Percentiles rank a stretch among this genome's conserved stretches.
These are phyloP conservation scores for Citrus cavaleriei DNA, from an alignment of 345 rosid genomes.

Conservation along the genomic window DNA sequence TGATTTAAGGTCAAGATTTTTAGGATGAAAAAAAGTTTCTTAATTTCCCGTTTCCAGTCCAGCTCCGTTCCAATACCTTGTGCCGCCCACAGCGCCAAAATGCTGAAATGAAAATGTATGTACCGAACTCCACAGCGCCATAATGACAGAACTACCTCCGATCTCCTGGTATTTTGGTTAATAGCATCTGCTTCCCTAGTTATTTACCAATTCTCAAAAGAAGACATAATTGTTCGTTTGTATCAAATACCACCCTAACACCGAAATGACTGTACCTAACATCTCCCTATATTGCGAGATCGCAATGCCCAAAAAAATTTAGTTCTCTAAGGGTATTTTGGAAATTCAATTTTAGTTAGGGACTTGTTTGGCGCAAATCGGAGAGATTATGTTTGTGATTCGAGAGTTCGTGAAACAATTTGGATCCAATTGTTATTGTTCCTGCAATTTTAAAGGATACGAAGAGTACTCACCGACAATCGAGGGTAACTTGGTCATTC, in stretches of 20 bases:
- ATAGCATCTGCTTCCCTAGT: background rate
- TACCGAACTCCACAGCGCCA: rapidly evolving
- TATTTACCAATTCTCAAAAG: background rate
- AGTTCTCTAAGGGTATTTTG: background rate
- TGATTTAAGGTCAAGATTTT: too few species aligned
- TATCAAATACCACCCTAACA: background rate
- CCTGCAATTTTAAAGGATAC: background rate
- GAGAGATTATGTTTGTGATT: background rate
- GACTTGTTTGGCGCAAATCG: background rate
- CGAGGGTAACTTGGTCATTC: background rate
- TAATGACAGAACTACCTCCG: background rate
- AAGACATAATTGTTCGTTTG: background rate
- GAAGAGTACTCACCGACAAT: background rate
- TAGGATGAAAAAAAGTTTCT: too few species aligned
- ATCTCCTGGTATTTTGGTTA: background rate
- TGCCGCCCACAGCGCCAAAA: too few species aligned
- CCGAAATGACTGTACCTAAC: background rate
- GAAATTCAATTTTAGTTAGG: background rate
- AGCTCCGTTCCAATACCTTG: too few species aligned
- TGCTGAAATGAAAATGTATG: too few species aligned
- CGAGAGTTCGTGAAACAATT: background rate
- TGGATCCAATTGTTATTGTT: background rate
- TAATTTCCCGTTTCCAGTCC: too few species aligned
- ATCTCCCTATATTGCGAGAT: too few species aligned
- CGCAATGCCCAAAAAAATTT: too few species aligned